These are phyloP conservation scores for Phytophthora cactorum DNA, from an alignment of 352 stramenopile species.

Conservation along the genomic window DNA sequence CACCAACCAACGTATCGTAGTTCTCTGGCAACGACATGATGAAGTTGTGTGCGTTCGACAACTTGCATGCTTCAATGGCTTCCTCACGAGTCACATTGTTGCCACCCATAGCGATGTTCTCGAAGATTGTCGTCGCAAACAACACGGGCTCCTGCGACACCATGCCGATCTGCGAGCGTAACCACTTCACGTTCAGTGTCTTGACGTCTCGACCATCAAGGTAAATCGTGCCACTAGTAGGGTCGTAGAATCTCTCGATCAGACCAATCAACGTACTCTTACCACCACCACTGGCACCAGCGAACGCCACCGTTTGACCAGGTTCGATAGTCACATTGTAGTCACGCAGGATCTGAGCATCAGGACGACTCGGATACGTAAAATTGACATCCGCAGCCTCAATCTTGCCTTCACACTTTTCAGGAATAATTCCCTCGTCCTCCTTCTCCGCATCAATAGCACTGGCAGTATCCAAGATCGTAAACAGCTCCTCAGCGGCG, in stretches of 20 bases:
- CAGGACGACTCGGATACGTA: conserved; percentile 65
- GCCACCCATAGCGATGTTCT: conserved; percentile 91
- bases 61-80: conserved; percentile 66
- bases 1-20: conserved; percentile 74
- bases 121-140: conserved; percentile 84
- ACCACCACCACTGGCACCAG: conserved; percentile 35
- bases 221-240: conserved; percentile 63
- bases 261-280: conserved; percentile 63
- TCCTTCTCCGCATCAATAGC: conserved; percentile 53
- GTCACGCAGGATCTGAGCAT: conserved; percentile 37
- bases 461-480: conserved; percentile 58
- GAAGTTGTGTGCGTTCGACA: conserved; percentile 53
- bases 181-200: conserved; percentile 80
- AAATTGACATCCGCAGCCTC: conserved; percentile 66
- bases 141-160: conserved; percentile 90
- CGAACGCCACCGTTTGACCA: conserved; percentile 42
- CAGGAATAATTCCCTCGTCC: conserved; percentile 34
- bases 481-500: conserved; percentile 49
- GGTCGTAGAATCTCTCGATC: conserved; percentile 89
- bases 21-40: conserved; percentile 87
- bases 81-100: conserved; percentile 65
- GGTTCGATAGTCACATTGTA: conserved; percentile 45
- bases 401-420: conserved; percentile 43
- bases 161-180: conserved; percentile 69
- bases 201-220: conserved; percentile 84